Evolutionary conservation across 306 rosid genomes (phyloP), one percentile per base, ranked within the genome.

Genomic region (Castanea crenata): DNA sequence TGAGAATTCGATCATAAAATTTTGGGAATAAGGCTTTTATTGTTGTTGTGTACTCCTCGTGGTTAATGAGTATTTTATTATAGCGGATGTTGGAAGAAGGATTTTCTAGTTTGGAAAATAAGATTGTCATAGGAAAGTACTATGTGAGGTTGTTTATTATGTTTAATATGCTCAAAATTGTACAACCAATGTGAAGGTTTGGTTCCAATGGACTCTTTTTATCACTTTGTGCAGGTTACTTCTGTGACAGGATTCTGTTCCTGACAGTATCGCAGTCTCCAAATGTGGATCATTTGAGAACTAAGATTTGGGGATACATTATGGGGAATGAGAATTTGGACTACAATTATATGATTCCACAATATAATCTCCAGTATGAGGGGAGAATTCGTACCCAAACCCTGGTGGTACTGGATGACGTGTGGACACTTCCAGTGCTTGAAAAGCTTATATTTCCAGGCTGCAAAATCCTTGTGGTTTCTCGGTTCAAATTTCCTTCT

Each of bases 261-360:
- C 76, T 94, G 56, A 92, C 97, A 4, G 95, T 94, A 4, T 92
- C 97, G 21, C 99, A 92, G 73, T 94, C 99, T 34, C 99, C 97
- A 16, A 86, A 94, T 74, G 78, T 89, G 76, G 93, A 92, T 34
- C 91, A 85, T 15, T 52, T 94, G 46, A 92, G 90, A 69, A 78
- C 87, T 4, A 85, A 77, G 58, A 87, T 94, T 76, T 90, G 94
- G 91, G 89, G 86, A 38, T 86, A 78, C 74, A 57, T 91, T 7
- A 87, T 87, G 95, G 97, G 94, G 0, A 81, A 80, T 20, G 88
- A 78, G 14, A 55, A 20, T n/a, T 76, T 88, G 78, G 72, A 52
- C 69, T 68, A 88, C 5, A 80, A 72, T 61, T 80, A 89, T 82
- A 82, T 55, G 27, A 80, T 91, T 80, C 93, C 93, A 0, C 84